Conservation (phyloP, 140 eudicot genomes). For the Flaveria floridana region DNA sequence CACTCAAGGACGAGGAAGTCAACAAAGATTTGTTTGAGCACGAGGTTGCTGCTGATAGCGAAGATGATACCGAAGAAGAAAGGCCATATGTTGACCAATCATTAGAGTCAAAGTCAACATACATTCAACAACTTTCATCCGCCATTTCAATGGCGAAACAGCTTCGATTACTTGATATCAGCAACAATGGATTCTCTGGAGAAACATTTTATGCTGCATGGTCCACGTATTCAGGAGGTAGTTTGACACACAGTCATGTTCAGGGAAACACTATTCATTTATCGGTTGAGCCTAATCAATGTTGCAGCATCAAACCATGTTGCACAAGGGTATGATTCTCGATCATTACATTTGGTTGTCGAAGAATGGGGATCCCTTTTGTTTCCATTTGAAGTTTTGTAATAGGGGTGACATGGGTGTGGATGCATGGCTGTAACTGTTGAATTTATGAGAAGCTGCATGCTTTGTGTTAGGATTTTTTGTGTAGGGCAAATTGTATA, state of each 20-base stretch:
- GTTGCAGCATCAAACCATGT: constrained; percentile 69
- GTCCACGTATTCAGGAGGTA: constrained; percentile 47
- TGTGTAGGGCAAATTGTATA: constrained; percentile 1
- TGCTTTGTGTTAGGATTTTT: not conserved
- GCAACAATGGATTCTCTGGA: constrained; percentile 61
- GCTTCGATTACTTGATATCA: constrained; percentile 62
- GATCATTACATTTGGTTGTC: not conserved
- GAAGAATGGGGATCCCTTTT: not conserved
- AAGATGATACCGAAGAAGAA: constrained; percentile 53
- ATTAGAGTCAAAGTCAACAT: constrained; percentile 18
- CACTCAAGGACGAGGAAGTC: constrained; percentile 23
- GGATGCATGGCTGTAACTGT: too few relatives aligned
- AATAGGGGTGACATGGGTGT: not conserved
- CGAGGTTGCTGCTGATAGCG: constrained; percentile 74
- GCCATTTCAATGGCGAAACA: constrained; percentile 52
- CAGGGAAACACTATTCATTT: constrained; percentile 50
- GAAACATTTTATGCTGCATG: constrained; percentile 57
- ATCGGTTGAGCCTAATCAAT: constrained; percentile 46
- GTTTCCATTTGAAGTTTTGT: not conserved
- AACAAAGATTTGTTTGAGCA: constrained; percentile 39
- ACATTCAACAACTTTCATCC: constrained; percentile 42
- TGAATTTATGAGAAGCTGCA: not conserved
- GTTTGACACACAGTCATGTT: constrained; percentile 45
- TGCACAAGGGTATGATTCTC: constrained; percentile 42
- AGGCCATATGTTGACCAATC: constrained; percentile 18